phyloP scores from a whole-genome alignment of 2,329 filamentous ascomycete genomes.

The Aspergillus floridensis region DNA sequence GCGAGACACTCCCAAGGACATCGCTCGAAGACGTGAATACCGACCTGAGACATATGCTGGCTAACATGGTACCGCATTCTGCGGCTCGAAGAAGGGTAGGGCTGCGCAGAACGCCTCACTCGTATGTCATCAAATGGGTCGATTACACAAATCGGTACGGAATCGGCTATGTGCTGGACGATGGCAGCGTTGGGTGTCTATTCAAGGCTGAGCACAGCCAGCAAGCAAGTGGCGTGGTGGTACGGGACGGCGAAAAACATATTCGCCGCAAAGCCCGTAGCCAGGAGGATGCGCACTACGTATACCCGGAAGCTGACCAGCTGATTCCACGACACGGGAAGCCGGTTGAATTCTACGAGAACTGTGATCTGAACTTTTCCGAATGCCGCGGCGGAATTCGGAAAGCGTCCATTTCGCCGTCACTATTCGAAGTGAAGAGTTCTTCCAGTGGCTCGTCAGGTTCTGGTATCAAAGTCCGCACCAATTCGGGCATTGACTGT shows the following conservation, averaged over 20 bases:
- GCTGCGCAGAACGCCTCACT: conserved; percentile 34
- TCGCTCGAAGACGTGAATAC: conserved; percentile 40
- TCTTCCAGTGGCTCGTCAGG: conserved; percentile 24
- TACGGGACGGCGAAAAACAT: conserved; percentile 48
- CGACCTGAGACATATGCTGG: conserved; percentile 40
- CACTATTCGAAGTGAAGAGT: conserved; percentile 39
- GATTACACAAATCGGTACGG: conserved; percentile 54
- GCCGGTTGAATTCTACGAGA: conserved; percentile 51
- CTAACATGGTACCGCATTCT: conserved; percentile 34
- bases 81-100: conserved; percentile 32
- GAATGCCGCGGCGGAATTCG: conserved; percentile 39
- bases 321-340: conserved; percentile 43
- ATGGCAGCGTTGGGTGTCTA: conserved; percentile 51
- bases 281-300: conserved; percentile 25
- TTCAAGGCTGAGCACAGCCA: conserved; percentile 47
- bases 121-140: conserved; percentile 53
- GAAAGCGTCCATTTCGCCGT: conserved; percentile 40
- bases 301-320: conserved; percentile 44
- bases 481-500: conserved; percentile 30
- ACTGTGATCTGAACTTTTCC: conserved; percentile 33
- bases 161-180: conserved; percentile 52
- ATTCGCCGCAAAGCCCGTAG: conserved; percentile 46
- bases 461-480: conserved; percentile 33
- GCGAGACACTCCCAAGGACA: conserved; percentile 38
- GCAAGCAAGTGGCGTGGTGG: conserved; percentile 46